Percentiles rank a stretch among this genome's conserved stretches.
Conservation (phyloP, 345 rosid genomes). For the Populus davidiana region DNA sequence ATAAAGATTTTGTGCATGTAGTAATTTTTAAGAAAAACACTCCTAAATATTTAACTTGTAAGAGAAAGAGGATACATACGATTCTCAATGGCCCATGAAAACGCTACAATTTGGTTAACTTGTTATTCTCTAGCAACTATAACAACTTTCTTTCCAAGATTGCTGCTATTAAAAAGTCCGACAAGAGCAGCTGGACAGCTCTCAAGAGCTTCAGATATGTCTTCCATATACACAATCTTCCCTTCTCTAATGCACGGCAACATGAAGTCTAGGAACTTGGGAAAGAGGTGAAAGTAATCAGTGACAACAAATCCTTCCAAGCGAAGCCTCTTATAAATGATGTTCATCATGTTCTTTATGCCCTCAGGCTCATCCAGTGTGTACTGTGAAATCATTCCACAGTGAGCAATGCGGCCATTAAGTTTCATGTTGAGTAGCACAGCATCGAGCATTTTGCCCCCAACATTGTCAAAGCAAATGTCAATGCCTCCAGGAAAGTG, state of each 20-base stretch:
- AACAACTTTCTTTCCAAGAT: slow-evolving; percentile 25
- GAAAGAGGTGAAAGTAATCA: slow-evolving; percentile 9
- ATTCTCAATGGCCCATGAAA: background rate
- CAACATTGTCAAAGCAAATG: slow-evolving; percentile 54
- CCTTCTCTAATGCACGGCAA: slow-evolving; percentile 22
- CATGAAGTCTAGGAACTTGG: slow-evolving; percentile 21
- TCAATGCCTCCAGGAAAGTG: slow-evolving; percentile 59
- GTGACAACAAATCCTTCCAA: slow-evolving; percentile 15
- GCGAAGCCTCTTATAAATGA: slow-evolving; percentile 12
- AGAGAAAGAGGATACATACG: too few relatives aligned
- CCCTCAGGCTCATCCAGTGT: slow-evolving; percentile 40
- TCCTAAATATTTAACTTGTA: too few relatives aligned
- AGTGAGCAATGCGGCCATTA: slow-evolving; percentile 38
- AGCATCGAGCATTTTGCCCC: slow-evolving; percentile 54
- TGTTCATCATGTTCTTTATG: slow-evolving; percentile 3
- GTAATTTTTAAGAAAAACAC: too few relatives aligned
- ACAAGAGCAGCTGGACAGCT: slow-evolving; percentile 22
- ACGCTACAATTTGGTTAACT: background rate
- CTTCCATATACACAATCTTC: slow-evolving; percentile 27
- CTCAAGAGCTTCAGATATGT: slow-evolving; percentile 20
- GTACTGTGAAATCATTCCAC: slow-evolving; percentile 64
- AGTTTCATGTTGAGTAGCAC: slow-evolving; percentile 47
- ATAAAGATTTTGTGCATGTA: fast-evolving
- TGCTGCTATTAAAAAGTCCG: slow-evolving; percentile 20
- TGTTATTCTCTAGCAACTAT: slow-evolving; percentile 7